Base-by-base conservation (phyloP, 2,329 filamentous ascomycete genomes). In the Xylariaceae sp. region DNA sequence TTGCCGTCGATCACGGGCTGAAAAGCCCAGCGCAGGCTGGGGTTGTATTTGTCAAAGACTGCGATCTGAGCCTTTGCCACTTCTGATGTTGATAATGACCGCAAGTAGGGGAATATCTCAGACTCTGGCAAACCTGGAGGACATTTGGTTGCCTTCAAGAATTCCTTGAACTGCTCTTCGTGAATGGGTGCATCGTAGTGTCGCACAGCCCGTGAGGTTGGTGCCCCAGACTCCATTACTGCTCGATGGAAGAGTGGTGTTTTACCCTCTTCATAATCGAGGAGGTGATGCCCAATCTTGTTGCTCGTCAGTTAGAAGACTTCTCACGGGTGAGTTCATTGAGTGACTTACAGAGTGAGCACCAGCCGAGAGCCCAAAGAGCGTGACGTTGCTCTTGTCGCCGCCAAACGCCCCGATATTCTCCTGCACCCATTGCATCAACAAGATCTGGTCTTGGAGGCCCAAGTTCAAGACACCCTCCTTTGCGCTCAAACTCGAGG, bases 401-500 rank as follows among this genome's bases (percentile, higher is more conserved):
- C 75, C 76, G 2, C 74, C 75, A 50, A 79, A 80, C 1, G 60
- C 57, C 3, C 52, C 57, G 38, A 79, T 75, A 44, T 79, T 78
- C 22, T 76, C 69, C 38, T 70, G 66, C 2, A 79, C 67, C 76
- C 76, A 79, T 24, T 70, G 60, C n/a, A 79, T 59, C 9, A 71
- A 59, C 0, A 71, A 43, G 2, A 67, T 62, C 52, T 79, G 75
- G 46, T 80, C 77, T 38, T 66, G 65, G 3, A 79, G 56, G 0
- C 79, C 79, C n/a, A 74, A 52, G 47, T 83, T 83, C 3, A 80
- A 65, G 12, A 70, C 53, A 0, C 78, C 79, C 38, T 75, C 73
- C 18, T 70, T 68, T 7, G 68, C 61, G 43, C 72, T 67, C 42
- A 78, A 56, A 9, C 52, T 57, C 40, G 61, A 79, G 18, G 70